Base-by-base conservation (phyloP, 768 basidiomycete species). In the Melanogaster broomeanus region DNA sequence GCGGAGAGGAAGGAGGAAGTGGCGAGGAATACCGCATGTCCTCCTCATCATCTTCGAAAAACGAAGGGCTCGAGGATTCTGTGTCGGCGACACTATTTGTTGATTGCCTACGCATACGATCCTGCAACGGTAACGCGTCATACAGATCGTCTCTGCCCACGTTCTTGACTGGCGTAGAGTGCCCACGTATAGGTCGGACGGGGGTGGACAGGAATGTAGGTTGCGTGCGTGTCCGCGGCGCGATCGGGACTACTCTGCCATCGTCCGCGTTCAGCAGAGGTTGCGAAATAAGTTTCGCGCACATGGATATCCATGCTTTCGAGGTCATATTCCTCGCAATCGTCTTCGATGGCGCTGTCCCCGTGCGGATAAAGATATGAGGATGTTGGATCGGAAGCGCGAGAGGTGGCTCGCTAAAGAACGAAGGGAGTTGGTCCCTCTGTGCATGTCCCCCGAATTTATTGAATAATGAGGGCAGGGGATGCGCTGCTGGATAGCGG, bases 231-330 rank as follows among this genome's bases (percentile, higher is more conserved):
- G 47, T 49, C 18, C 55, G 58, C 18, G 64, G 21, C 8, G 73
- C 70, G 27, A 76, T 62, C 2, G 79, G 80, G 54, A n/a, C 83
- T 80, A 50, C 69, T 78, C 55, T 73, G 72, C 82, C 82, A 84
- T 49, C 75, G 74, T 8, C 82, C 82, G 46, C 83, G 81, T 58
- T 84, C 83, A 8, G 79, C 75, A 35, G 83, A 84, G 11, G 74
- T 73, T 41, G 73, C 70, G 57, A 83, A 83, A 58, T 75, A 83
- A 3, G 81, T 82, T 51, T 75, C 71, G 44, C 77, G 79, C 40
- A 68, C 53, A 39, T 62, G 67, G 27, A 70, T 66, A 42, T 70
- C 52, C 64, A 70, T 59, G 53, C 60, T 60, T 49, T 68, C 67
- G 48, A 68, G 60, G 53, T 68, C 67, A 30, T 62, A 61, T 45